Conservation (phyloP, 306 rosid genomes). For the Cucurbita ficifolia region DNA sequence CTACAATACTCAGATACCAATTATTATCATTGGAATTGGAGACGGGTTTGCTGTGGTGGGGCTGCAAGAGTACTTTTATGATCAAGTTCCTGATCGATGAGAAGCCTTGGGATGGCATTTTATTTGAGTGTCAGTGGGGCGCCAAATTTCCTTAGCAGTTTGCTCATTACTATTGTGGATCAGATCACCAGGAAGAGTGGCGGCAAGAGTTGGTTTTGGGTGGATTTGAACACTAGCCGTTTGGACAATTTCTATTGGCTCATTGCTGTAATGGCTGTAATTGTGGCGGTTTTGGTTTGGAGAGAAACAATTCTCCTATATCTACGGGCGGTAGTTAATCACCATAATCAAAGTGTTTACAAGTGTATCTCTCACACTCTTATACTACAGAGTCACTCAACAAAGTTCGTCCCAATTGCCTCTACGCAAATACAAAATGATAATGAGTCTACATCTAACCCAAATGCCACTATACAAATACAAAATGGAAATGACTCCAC, state of each 20-base stretch:
- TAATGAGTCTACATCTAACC: no score
- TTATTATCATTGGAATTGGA: constrained; percentile 65
- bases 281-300: no score
- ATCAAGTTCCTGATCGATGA: constrained; percentile 94
- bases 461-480: no score
- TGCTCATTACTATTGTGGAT: constrained; percentile 5
- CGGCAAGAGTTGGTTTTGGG: constrained; percentile 9
- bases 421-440: no score
- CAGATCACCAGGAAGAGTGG: background rate
- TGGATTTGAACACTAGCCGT: constrained; percentile 9
- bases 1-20: no score
- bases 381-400: no score
- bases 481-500: no score
- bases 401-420: no score
- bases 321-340: no score
- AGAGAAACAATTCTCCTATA: no score
- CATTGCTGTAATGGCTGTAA: background rate
- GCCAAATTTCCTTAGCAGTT: background rate
- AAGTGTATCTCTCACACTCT: no score
- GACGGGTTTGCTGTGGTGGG: constrained; percentile 82
- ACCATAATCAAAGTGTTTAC: no score
- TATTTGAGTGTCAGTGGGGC: constrained; percentile 45
- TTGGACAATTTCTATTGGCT: constrained; percentile 10
- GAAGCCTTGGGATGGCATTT: constrained; percentile 75
- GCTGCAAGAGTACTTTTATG: constrained; percentile 75